phyloP scores from a whole-genome alignment of 495 filamentous ascomycete genomes.

The Penicillium robsamsonii region DNA sequence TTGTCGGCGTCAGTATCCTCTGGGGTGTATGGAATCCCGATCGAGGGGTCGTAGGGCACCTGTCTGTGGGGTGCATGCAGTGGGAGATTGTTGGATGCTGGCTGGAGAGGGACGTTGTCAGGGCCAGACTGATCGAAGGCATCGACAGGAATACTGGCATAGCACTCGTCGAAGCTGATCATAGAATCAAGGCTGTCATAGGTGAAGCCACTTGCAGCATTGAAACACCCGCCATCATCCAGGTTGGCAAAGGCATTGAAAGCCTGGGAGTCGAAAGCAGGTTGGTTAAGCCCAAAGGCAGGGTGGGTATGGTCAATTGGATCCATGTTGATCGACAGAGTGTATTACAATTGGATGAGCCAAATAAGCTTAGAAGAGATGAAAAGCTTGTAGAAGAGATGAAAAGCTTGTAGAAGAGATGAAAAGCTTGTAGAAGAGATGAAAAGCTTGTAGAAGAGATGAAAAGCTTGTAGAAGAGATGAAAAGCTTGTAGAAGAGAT shows the following conservation, averaged over 20 bases:
- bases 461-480: no score
- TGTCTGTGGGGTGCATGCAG: not conserved
- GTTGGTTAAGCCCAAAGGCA: not conserved
- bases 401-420: no score
- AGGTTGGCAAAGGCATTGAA: not conserved
- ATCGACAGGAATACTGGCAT: not conserved
- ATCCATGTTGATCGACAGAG: not conserved
- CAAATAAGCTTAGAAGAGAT: not conserved
- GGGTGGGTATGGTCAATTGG: not conserved
- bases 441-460: no score
- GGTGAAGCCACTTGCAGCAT: not conserved
- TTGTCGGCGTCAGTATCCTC: not conserved
- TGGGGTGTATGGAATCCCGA: not conserved
- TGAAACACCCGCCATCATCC: not conserved
- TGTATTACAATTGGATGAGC: not conserved
- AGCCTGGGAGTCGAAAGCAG: not conserved
- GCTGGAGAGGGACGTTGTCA: not conserved
- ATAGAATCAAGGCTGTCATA: not conserved
- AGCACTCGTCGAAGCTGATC: not conserved
- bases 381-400: not conserved
- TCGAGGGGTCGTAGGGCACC: not conserved
- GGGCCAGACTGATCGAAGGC: not conserved
- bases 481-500: no score
- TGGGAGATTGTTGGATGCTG: not conserved
- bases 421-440: no score